These are phyloP conservation scores for Naegleria gruberi DNA, from an alignment of 208 protist species.

Conservation along the genomic window DNA sequence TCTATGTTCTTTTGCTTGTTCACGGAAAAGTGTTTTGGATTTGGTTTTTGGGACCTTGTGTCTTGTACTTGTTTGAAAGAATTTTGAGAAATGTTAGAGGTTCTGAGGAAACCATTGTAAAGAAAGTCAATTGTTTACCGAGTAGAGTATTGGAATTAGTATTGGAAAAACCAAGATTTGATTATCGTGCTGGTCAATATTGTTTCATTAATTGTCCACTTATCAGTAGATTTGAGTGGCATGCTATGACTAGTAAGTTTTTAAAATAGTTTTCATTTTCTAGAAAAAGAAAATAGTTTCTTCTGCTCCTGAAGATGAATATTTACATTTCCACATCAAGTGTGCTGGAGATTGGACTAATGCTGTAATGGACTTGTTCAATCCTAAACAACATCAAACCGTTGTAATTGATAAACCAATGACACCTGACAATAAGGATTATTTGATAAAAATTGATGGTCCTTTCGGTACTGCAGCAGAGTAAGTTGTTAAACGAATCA, in stretches of 20 bases:
- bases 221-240: slow-evolving; percentile 58
- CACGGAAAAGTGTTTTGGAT: slow-evolving; percentile 48
- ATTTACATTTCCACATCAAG: slow-evolving; percentile 41
- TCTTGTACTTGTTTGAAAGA: slow-evolving; percentile 55
- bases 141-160: not conserved
- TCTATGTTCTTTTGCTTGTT: slow-evolving; percentile 44
- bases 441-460: slow-evolving; percentile 49
- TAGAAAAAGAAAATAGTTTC: slow-evolving; percentile 38
- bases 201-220: slow-evolving; percentile 62
- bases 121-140: slow-evolving; percentile 16
- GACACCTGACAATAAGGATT: slow-evolving; percentile 1
- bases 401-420: not conserved
- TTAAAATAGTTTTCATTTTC: not conserved
- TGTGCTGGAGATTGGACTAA: slow-evolving; percentile 15
- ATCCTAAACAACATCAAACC: not conserved
- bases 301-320: slow-evolving; percentile 48
- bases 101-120: slow-evolving; percentile 41
- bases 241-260: slow-evolving; percentile 59
- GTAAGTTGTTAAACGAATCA: slow-evolving; percentile 30
- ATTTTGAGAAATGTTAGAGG: slow-evolving; percentile 42
- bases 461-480: slow-evolving; percentile 52
- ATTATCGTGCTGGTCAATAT: slow-evolving; percentile 63
- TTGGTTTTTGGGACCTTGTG: slow-evolving; percentile 33
- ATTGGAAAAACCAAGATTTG: not conserved
- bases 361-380: not conserved